Evolutionary conservation across 495 filamentous ascomycete genomes (phyloP), one percentile per base, ranked within the genome.

Genomic region (Sordaria brevicollis): DNA sequence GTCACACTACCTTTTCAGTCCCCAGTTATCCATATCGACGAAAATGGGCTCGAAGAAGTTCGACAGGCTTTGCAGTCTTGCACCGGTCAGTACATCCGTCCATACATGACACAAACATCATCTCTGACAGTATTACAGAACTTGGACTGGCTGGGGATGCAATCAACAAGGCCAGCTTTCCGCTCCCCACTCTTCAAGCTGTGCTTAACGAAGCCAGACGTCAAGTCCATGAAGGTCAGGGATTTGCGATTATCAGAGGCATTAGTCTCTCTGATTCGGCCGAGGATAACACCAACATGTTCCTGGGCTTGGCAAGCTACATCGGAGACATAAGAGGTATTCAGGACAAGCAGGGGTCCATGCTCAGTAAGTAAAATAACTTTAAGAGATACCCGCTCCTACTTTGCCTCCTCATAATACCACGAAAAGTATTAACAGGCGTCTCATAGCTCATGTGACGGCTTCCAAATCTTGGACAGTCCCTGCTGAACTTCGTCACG

Each of bases 221-320:
- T 25, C 71, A 76, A 19, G 68, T 85, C 33, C 78, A 87, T 65
- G 67, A 76, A 38, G 85, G 84, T 11, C 75, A 74, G 15, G 86
- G 86, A 1, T 76, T 87, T 35, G 79, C 76, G 39, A 78, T 88
- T 11, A 70, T 89, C 25, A 80, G 83, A 17, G 86, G 86, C 0
- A 75, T 89, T 7, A 29, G 49, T 13, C 49, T 62, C 4, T 62
- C 49, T 62, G 74, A 79, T 10, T 74, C 81, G 10, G 73, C 75
- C 39, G 79, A 82, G 66, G 85, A 88, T 35, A 84, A 85, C 65
- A 73, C 81, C 17, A 75, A 81, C 7, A 71, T 87, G 15, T 87
- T 85, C 70, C 76, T 86, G 21, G 86, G 81, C 4, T 72, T 87
- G 35, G 78, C 83, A 4, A 83, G 81, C 71, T 83, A 88, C 67